Conservation (phyloP, 306 rosid species). For the Sophora flavescens region DNA sequence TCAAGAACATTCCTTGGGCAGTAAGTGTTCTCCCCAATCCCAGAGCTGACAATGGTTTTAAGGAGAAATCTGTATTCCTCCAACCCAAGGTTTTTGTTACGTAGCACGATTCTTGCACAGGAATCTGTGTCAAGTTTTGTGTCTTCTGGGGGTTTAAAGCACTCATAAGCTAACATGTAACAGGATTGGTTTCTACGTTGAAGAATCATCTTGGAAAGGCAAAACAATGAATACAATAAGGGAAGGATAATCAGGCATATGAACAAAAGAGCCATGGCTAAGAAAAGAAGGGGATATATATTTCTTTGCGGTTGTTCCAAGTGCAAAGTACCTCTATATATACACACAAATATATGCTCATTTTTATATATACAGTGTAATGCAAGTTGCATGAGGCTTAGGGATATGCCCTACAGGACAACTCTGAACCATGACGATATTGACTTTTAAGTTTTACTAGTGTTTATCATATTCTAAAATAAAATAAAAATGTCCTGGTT, state of each 20-base stretch:
- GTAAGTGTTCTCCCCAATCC: constrained; percentile 79
- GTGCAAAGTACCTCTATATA: constrained; percentile 34
- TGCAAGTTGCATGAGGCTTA: constrained; percentile 43
- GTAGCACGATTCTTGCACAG: constrained; percentile 52
- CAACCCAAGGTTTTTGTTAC: constrained; percentile 70
- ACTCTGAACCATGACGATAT: constrained; percentile 13
- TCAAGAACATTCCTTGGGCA: constrained; percentile 70
- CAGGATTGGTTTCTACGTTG: constrained; percentile 61
- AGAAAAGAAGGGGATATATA: background rate
- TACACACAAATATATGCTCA: background rate
- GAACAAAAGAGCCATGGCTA: constrained; percentile 55
- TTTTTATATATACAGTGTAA: background rate
- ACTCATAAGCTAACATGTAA: constrained; percentile 81
- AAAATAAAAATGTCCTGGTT: background rate
- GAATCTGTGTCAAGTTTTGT: constrained; percentile 59
- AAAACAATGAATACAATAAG: constrained; percentile 47
- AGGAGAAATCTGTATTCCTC: constrained; percentile 73
- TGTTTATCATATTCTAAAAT: too few species aligned
- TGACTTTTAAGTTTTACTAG: constrained; percentile 29
- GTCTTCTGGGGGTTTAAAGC: constrained; percentile 69
- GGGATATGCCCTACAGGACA: constrained; percentile 13
- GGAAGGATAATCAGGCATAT: constrained; percentile 44
- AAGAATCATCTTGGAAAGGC: constrained; percentile 50
- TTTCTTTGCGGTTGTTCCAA: background rate
- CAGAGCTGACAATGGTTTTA: constrained; percentile 75